A percentile compares a stretch with the other conserved stretches of the same genome.
phyloP scores from a whole-genome alignment of 768 basidiomycete species.

The Xanthoconium purpureum region DNA sequence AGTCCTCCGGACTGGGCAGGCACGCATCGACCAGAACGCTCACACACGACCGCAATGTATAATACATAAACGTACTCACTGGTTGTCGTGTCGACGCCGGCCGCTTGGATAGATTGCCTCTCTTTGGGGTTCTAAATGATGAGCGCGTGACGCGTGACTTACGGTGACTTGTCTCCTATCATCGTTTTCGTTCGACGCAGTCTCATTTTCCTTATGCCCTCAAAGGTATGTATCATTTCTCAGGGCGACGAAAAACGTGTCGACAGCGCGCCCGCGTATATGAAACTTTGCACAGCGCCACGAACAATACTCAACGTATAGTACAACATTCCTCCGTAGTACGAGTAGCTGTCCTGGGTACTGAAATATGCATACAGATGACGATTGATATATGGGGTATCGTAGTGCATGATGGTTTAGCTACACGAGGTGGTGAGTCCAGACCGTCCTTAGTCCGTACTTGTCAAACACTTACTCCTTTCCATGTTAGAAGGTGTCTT shows the following conservation, averaged over 20 bases:
- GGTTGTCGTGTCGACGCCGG: too few relatives aligned
- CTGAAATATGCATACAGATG: constrained; percentile 31
- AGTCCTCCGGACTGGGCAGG: too few relatives aligned
- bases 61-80: too few relatives aligned
- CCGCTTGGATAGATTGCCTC: too few relatives aligned
- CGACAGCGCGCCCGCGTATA: background rate
- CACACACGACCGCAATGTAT: too few relatives aligned
- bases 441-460: background rate
- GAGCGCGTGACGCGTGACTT: too few relatives aligned
- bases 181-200: too few relatives aligned
- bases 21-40: too few relatives aligned
- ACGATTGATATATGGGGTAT: constrained; percentile 28
- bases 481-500: constrained; percentile 34
- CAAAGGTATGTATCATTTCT: constrained; percentile 3
- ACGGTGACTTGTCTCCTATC: too few relatives aligned
- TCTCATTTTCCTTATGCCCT: too few relatives aligned
- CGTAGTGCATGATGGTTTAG: constrained; percentile 21
- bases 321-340: constrained; percentile 19
- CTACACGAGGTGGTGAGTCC: constrained; percentile 19
- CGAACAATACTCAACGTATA: constrained; percentile 1
- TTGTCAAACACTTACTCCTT: constrained; percentile 25
- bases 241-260: background rate
- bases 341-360: constrained; percentile 9
- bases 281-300: background rate
- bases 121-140: too few relatives aligned